Evolutionary conservation across 257 asterid genomes (phyloP).

Genomic region (Plantago ovata): DNA sequence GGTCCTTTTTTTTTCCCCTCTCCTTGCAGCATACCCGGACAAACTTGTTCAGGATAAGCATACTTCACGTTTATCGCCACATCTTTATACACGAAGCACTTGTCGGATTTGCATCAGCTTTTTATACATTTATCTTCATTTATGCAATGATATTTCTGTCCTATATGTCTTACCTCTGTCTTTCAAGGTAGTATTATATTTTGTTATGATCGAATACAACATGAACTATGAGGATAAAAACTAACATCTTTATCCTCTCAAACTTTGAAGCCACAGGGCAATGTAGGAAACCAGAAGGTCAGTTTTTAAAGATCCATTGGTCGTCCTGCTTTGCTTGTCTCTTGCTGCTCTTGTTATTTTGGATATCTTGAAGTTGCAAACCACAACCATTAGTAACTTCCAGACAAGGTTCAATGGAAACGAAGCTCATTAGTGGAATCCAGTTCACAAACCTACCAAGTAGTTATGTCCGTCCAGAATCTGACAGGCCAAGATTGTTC

Average conservation of each 20-base stretch:
- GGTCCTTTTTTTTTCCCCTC: no score
- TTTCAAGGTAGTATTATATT: no score
- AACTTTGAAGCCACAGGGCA: background rate
- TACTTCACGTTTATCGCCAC: background rate
- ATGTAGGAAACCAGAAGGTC: conserved; percentile 4
- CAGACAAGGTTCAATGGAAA: conserved; percentile 15
- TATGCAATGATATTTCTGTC: no score
- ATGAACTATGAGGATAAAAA: background rate
- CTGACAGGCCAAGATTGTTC: conserved; percentile 29
- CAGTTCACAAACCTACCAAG: conserved; percentile 24
- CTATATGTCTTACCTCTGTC: no score
- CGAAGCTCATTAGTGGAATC: conserved; percentile 20
- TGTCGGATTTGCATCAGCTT: background rate
- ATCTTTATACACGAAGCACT: background rate
- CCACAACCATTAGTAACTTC: background rate
- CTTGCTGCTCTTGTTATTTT: background rate
- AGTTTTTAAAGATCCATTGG: background rate
- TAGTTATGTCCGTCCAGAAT: conserved; percentile 30
- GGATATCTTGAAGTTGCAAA: conserved; percentile 2
- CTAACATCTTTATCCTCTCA: conserved; percentile 1
- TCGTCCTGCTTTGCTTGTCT: background rate
- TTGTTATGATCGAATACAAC: background rate
- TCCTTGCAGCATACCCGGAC: no score
- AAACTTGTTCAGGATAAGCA: no score
- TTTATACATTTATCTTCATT: background rate